Base-by-base conservation (phyloP, 1,139 yeast genomes). In the Eremothecium coryli region DNA sequence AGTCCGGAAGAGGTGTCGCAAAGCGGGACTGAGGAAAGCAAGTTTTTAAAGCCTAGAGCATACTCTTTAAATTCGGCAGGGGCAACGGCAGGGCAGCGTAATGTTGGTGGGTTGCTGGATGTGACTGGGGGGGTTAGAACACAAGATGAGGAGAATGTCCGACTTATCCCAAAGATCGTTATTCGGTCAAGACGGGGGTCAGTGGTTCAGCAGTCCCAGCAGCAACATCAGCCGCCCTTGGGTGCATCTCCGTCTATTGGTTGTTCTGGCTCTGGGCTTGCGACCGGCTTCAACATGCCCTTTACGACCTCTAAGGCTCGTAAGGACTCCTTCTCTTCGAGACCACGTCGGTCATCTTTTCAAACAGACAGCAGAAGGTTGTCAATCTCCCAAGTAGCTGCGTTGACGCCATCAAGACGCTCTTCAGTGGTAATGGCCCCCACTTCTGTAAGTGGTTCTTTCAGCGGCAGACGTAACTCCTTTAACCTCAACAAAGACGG, bases 161-260 rank as follows among this genome's bases (percentile, higher is more conserved):
- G 58, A 14, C 54, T 53, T 20, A 46, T 55, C 20, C 62, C 60
- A 30, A 56, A 53, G 37, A 54, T 57, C 11, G 41, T 55, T 17
- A 57, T 57, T 10, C 49, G 50, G 32, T 47, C 57, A 14, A 51
- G 61, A 38, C 54, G 61, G 37, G 47, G 53, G 26, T 57, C 61
- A 21, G 41, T 33, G 18, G 39, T 37, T n/a, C 48, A 31, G 33
- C 38, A 21, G 32, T 38, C 12, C 20, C 43, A 16, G 27, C 38
- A 12, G 21, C 38, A 15, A 31, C 38, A 18, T 14, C 40, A 27
- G 29, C 37, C 29, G 17, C 23, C 17, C 13, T 30, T 36, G 29
- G 17, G 29, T 14, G 31, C 36, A 9, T 32, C 42, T 10, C 28
- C 36, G 5, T 28, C 32, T 7, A 16, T 29, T 5, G 26, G 8